These are phyloP conservation scores for Lepidium aucheri DNA, from an alignment of 345 rosid genomes.

Conservation along the genomic window DNA sequence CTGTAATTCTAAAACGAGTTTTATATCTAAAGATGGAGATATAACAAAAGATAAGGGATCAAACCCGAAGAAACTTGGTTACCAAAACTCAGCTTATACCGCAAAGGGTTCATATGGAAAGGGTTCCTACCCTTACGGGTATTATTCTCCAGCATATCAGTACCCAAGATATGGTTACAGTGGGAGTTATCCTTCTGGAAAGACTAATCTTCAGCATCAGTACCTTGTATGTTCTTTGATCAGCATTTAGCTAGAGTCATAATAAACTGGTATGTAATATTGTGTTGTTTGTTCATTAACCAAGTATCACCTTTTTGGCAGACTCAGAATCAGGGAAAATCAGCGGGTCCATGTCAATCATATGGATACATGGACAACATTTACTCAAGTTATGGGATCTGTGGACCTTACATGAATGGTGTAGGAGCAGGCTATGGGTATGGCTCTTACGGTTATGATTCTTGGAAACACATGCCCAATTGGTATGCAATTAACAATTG, in stretches of 20 bases:
- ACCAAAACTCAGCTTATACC: conserved; percentile 33
- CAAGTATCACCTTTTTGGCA: neutral
- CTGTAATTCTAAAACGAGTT: conserved; percentile 19
- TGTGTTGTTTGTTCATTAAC: neutral
- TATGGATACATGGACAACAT: conserved; percentile 44
- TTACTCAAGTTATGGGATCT: conserved; percentile 40
- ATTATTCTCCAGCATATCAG: conserved; percentile 31
- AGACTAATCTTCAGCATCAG: conserved; percentile 34
- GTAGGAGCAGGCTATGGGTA: conserved; percentile 34
- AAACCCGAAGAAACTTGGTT: conserved; percentile 33
- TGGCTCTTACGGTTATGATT: conserved; percentile 47
- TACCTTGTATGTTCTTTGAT: conserved; percentile 32
- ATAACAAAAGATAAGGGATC: conserved; percentile 31
- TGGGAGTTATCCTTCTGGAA: conserved; percentile 42
- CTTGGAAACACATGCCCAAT: conserved; percentile 44
- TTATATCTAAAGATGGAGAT: conserved; percentile 21
- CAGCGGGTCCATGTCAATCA: conserved; percentile 36
- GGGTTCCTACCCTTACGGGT: conserved; percentile 30
- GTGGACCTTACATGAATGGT: conserved; percentile 40
- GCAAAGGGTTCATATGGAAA: conserved; percentile 33
- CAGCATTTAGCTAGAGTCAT: neutral
- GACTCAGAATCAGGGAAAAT: conserved; percentile 37
- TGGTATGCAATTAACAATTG: conserved; percentile 47
- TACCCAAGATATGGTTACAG: conserved; percentile 45
- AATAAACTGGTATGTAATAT: neutral